Evolutionary conservation across 2,329 filamentous ascomycete genomes (phyloP).

Genomic region (Apiospora arundinis): DNA sequence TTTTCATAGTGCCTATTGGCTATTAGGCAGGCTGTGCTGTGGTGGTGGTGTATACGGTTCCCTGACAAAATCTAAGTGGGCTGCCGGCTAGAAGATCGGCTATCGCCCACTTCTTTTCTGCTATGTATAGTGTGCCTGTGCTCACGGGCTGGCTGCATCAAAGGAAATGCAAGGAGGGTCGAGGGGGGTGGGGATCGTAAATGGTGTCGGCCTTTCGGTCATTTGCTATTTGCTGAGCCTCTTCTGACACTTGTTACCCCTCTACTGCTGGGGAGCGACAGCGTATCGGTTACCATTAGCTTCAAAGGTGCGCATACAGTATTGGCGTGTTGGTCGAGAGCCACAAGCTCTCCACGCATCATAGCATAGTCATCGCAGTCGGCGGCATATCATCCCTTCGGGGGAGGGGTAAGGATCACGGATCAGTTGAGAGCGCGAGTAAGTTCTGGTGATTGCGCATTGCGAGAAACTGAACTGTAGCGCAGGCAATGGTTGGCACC

Average conservation of each 20-base stretch:
- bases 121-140: conserved; percentile 6
- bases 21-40: too few relatives aligned
- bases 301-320: background rate
- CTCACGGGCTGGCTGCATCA: background rate
- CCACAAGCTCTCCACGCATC: background rate
- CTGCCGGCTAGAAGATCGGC: conserved; percentile 15
- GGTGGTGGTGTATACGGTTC: background rate
- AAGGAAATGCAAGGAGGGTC: conserved; percentile 13
- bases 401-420: background rate
- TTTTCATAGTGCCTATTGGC: background rate
- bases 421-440: background rate
- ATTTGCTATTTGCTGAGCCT: conserved; percentile 18
- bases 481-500: background rate
- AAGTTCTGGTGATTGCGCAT: background rate
- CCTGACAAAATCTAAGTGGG: background rate
- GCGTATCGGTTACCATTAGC: conserved; percentile 14
- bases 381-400: background rate
- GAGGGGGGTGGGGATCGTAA: background rate
- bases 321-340: conserved; percentile 1
- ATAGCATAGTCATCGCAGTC: background rate
- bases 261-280: background rate
- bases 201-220: conserved; percentile 13
- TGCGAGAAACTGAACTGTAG: background rate
- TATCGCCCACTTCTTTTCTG: background rate
- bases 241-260: conserved; percentile 4